Conservation (phyloP, 768 basidiomycete species). For the Suillus alpinus region DNA sequence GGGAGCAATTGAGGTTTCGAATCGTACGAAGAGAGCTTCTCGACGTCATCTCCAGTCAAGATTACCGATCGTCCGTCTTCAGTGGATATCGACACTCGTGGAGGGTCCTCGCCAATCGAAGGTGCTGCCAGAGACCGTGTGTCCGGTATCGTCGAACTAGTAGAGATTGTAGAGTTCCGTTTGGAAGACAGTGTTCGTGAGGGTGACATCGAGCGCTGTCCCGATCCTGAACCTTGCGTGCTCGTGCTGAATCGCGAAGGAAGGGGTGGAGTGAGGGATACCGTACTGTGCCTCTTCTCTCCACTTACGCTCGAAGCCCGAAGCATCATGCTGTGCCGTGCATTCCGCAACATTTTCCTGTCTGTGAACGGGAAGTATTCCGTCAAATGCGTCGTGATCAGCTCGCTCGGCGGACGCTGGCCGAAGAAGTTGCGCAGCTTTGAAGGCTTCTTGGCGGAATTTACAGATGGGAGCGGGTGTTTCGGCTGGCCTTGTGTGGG, state of each 20-base stretch:
- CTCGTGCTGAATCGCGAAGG: constrained; percentile 39
- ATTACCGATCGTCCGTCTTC: constrained; percentile 69
- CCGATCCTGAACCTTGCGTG: constrained; percentile 26
- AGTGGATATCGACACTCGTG: constrained; percentile 72
- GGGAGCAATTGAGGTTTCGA: constrained; percentile 63
- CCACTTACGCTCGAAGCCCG: constrained; percentile 44
- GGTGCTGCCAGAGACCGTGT: constrained; percentile 25
- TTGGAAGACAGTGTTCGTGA: constrained; percentile 49
- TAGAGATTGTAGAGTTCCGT: constrained; percentile 34
- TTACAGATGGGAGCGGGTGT: constrained; percentile 8
- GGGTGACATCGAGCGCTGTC: constrained; percentile 38
- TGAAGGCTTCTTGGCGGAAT: constrained; percentile 45
- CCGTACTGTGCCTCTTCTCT: constrained; percentile 46
- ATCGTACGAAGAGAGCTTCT: constrained; percentile 24
- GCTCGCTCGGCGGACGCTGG: constrained; percentile 94
- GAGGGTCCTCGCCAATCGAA: constrained; percentile 47
- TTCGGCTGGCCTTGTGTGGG: constrained; percentile 35
- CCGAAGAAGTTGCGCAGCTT: constrained; percentile 96
- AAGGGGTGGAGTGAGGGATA: constrained; percentile 40
- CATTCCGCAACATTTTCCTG: constrained; percentile 87
- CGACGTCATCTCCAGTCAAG: constrained; percentile 49
- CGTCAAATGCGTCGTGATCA: constrained; percentile 90
- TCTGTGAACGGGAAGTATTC: constrained; percentile 96
- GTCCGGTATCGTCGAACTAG: constrained; percentile 34
- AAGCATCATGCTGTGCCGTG: constrained; percentile 83